Evolutionary conservation across 306 rosid genomes (phyloP).

Genomic region (Corylus avellana): DNA sequence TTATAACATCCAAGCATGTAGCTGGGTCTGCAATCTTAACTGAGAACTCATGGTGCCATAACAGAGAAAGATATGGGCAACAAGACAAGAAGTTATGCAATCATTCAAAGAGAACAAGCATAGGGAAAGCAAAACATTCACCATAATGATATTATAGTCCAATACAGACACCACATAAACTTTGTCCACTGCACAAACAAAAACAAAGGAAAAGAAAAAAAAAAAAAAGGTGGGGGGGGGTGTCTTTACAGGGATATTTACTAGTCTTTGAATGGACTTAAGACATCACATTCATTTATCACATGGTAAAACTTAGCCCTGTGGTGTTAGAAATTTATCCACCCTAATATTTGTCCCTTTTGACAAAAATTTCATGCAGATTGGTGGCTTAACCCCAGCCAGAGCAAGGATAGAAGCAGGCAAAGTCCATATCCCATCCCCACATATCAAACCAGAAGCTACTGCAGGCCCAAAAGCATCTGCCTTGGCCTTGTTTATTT

Average conservation of each 20-base stretch:
- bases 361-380: conserved; percentile 18
- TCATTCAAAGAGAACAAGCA: no score
- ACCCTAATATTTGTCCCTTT: not conserved
- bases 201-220: not conserved
- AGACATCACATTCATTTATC: not conserved
- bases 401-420: conserved; percentile 15
- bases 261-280: not conserved
- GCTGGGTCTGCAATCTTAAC: no score
- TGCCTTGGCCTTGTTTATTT: not conserved
- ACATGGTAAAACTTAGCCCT: not conserved
- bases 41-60: no score
- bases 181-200: not conserved
- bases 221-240: no score
- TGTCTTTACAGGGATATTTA: not conserved
- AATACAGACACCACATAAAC: no score
- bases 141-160: no score
- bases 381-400: conserved; percentile 17
- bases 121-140: no score
- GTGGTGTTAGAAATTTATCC: not conserved
- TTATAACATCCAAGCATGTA: no score
- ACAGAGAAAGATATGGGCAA: no score
- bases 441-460: conserved; percentile 21
- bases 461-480: conserved; percentile 12
- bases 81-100: no score
- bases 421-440: conserved; percentile 16